Evolutionary conservation across 1,284 basidiomycete species (phyloP).

Genomic region (Leucoagaricus sp.): DNA sequence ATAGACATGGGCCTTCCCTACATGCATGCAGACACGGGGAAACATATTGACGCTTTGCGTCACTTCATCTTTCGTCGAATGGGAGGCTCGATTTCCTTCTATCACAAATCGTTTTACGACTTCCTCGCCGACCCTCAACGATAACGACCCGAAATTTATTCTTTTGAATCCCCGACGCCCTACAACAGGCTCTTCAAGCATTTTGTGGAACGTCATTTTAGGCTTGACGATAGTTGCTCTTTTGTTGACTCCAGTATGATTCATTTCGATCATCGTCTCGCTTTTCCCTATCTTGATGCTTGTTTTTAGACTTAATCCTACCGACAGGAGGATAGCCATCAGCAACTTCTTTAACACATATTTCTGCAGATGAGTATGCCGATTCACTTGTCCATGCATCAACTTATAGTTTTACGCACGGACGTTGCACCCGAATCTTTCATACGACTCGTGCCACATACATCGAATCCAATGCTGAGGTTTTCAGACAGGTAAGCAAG

Average conservation of each 20-base stretch:
- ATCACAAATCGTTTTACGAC: constrained; percentile 1
- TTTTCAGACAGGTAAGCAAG: background rate
- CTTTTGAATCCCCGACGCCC: background rate
- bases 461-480: background rate
- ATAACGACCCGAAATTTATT: background rate
- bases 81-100: background rate
- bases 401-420: background rate
- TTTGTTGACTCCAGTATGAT: background rate
- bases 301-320: background rate
- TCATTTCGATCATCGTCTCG: background rate
- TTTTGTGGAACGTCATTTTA: background rate
- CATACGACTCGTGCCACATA: background rate
- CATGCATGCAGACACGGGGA: background rate
- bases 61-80: background rate
- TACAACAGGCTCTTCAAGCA: background rate
- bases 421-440: background rate
- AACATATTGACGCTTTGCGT: background rate
- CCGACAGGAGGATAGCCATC: background rate
- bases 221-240: background rate
- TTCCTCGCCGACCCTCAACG: background rate
- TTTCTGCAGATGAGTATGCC: background rate
- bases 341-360: background rate
- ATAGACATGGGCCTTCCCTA: background rate
- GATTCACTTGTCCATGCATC: background rate
- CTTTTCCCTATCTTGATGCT: background rate